Conservation (phyloP, 129 eudicot species). For the Apium graveolens region DNA sequence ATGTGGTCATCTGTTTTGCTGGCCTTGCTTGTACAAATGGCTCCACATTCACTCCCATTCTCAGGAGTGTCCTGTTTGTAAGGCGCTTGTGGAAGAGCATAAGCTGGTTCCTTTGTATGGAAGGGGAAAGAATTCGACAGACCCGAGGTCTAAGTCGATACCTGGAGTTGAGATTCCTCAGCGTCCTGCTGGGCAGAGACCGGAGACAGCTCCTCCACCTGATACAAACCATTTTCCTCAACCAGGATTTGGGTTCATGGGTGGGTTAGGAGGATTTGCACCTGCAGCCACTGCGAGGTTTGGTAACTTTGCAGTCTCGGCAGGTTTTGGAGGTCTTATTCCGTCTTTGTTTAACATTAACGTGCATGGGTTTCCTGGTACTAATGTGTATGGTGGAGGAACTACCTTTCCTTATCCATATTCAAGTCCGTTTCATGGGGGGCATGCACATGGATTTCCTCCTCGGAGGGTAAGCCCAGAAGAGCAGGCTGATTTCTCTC, state of each 20-base stretch:
- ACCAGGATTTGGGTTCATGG: constrained; percentile 64
- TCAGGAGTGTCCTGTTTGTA: constrained; percentile 80
- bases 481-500: constrained; percentile 42
- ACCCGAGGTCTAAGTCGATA: constrained; percentile 62
- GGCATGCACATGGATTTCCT: constrained; percentile 40
- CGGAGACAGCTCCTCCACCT: constrained; percentile 77
- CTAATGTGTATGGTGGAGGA: constrained; percentile 38
- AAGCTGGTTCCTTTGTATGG: constrained; percentile 75
- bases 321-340: constrained; percentile 60
- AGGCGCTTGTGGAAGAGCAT: constrained; percentile 63
- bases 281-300: constrained; percentile 67
- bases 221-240: constrained; percentile 52
- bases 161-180: constrained; percentile 73
- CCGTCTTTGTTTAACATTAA: constrained; percentile 70
- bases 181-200: constrained; percentile 76
- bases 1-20: constrained; percentile 84
- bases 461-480: constrained; percentile 38
- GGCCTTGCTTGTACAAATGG: constrained; percentile 94
- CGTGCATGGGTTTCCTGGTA: constrained; percentile 50
- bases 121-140: constrained; percentile 66
- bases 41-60: constrained; percentile 67
- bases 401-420: constrained; percentile 31
- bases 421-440: constrained; percentile 32
- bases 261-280: constrained; percentile 55
- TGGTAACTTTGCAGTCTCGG: constrained; percentile 60